Evolutionary conservation across 495 filamentous ascomycete species (phyloP).

Genomic region (Xylaria cubensis): DNA sequence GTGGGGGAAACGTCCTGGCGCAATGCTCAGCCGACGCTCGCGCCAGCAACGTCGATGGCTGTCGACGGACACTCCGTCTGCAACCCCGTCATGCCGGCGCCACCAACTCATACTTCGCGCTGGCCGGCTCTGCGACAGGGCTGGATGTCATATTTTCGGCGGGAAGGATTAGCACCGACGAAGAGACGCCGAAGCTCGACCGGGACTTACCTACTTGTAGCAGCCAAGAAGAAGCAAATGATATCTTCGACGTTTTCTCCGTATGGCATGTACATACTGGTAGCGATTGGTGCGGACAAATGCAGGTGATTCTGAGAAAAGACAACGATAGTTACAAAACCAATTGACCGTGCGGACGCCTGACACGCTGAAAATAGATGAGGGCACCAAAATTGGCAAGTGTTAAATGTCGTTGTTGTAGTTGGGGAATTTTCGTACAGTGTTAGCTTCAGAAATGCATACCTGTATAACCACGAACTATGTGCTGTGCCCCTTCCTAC

Average conservation of each 20-base stretch:
- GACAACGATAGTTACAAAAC: not conserved
- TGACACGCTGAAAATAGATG: not conserved
- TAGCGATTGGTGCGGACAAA: not conserved
- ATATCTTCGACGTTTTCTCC: not conserved
- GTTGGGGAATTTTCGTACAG: not conserved
- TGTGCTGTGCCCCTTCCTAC: not conserved
- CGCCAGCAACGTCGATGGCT: slow-evolving; percentile 9
- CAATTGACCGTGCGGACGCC: not conserved
- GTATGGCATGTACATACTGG: not conserved
- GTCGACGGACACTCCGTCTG: slow-evolving; percentile 14
- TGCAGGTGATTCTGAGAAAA: not conserved
- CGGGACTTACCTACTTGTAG: slow-evolving; percentile 7
- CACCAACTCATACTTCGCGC: slow-evolving; percentile 3
- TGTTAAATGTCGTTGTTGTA: not conserved
- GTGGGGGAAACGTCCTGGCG: not conserved
- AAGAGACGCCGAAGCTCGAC: slow-evolving; percentile 17
- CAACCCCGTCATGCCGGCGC: slow-evolving; percentile 9
- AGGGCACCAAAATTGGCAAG: not conserved
- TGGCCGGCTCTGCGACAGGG: slow-evolving; percentile 6
- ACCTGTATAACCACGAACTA: not conserved
- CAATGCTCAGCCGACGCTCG: slow-evolving; percentile 13
- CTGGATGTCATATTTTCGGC: slow-evolving; percentile 11
- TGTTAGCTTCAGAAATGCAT: not conserved
- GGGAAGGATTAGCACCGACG: not conserved
- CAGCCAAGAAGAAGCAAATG: not conserved